A percentile compares a stretch with the other conserved stretches of the same genome.
These are phyloP conservation scores for Coniochaeta sp. DNA, from an alignment of 2,329 filamentous ascomycete species.

Conservation along the genomic window DNA sequence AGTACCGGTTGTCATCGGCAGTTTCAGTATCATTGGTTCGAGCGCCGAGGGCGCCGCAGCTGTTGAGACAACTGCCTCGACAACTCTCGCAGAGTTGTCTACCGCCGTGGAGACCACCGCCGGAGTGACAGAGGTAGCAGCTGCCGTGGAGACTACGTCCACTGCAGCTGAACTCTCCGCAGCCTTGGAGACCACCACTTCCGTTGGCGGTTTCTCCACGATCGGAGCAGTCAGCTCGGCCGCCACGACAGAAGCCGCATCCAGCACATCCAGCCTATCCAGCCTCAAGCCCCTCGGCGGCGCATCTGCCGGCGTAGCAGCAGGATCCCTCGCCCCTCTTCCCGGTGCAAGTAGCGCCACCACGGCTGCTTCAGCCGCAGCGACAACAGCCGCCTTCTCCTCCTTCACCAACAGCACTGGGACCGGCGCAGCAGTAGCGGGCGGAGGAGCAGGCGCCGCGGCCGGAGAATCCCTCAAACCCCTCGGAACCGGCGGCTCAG, in stretches of 20 bases:
- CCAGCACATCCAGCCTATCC: background rate
- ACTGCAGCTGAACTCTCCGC: too few species aligned
- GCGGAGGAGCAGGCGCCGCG: background rate
- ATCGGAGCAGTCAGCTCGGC: background rate
- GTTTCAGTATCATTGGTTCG: background rate
- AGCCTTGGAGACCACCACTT: too few species aligned
- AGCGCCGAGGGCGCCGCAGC: too few species aligned
- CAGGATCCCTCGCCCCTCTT: background rate
- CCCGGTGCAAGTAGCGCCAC: background rate
- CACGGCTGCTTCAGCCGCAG: background rate
- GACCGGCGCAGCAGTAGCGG: background rate
- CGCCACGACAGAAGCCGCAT: background rate
- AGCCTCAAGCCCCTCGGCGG: too few species aligned
- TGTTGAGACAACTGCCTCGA: too few species aligned
- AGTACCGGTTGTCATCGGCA: background rate
- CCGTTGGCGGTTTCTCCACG: too few species aligned
- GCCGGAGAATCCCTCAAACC: background rate
- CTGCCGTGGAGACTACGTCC: too few species aligned
- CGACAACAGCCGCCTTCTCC: background rate
- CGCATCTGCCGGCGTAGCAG: background rate
- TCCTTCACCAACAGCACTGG: constrained; percentile 1
- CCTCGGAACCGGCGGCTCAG: background rate
- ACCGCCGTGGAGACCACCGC: background rate
- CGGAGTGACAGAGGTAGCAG: background rate
- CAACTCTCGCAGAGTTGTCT: too few species aligned